Evolutionary conservation across 768 basidiomycete genomes (phyloP), one percentile per base, ranked within the genome.

Genomic region (Leccinum disarticulatum): DNA sequence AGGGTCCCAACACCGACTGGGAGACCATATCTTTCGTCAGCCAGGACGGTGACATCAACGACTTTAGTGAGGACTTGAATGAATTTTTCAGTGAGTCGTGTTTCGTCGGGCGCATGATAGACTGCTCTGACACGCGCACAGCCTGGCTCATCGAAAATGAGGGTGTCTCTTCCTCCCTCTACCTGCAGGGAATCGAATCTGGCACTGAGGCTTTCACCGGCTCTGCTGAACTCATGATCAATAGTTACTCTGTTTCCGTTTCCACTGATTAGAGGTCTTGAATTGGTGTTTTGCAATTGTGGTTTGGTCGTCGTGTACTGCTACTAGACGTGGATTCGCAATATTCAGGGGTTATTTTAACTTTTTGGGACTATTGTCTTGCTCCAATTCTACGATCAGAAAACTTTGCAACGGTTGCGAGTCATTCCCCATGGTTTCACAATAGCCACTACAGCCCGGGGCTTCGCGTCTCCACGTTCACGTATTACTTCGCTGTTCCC

Each of bases 141-240:
- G 82, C 74, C 35, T 85, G 81, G 64, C 66, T 86, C 51, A 68
- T 79, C 25, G 56, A 65, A 13, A 74, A 79, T 25, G 74, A 83
- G 59, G 81, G 82, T 53, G 80, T 84, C n/a, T 61, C 82, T 3
- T 43, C 74, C 22, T 77, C 76, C 10, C 81, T 82, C 70, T 84
- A 71, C 62, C 67, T 85, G 49, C 83, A 86, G 71, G 72, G 77
- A 8, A 80, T 86, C 43, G 81, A 84, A 67, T 72, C 82, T 2
- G 84, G 84, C 19, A 82, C 81, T 3, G 84, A 84, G 68, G 75
- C 83, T 0, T 84, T 84, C 72, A 77, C 74, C 25, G 84, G 84
- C 36, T 70, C 70, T 27, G 84, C 83, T 35, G 75, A 69, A 49
- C 73, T 85, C 38, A 60, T 81, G 52, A 83, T 74, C 51, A 62